Conservation (phyloP, 768 basidiomycete species). For the Hypsizygus marmoreus region DNA sequence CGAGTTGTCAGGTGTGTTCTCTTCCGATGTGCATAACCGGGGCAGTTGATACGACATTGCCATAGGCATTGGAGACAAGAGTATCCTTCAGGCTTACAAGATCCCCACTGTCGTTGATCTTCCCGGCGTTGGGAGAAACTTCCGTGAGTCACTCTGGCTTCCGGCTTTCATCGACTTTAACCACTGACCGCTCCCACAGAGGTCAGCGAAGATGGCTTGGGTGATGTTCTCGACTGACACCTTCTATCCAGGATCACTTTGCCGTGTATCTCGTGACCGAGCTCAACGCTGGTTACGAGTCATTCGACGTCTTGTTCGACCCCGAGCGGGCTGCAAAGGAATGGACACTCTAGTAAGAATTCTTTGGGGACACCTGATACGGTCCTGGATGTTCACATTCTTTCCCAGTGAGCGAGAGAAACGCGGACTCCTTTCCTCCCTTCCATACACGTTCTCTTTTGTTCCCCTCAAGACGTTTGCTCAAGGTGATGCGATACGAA, state of each 20-base stretch:
- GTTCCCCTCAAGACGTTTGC: conserved; percentile 1
- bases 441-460: conserved; percentile 1
- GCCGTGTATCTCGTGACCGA: not conserved
- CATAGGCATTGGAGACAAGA: too few species aligned
- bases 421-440: not conserved
- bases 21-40: too few species aligned
- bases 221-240: too few species aligned
- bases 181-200: too few species aligned
- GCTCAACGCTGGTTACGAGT: not conserved
- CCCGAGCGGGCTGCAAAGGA: conserved; percentile 3
- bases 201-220: too few species aligned
- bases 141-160: too few species aligned
- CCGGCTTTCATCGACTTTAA: too few species aligned
- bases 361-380: not conserved
- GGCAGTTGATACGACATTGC: too few species aligned
- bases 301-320: conserved; percentile 1
- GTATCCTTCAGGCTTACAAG: too few species aligned
- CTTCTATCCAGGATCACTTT: conserved; percentile 9
- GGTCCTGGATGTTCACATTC: not conserved
- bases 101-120: too few species aligned
- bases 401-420: not conserved
- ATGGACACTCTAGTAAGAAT: not conserved
- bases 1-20: conserved; percentile 5
- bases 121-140: too few species aligned
- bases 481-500: not conserved